phyloP scores from a whole-genome alignment of 805 yeast genomes.

The Limtongozyma cylindracea region DNA sequence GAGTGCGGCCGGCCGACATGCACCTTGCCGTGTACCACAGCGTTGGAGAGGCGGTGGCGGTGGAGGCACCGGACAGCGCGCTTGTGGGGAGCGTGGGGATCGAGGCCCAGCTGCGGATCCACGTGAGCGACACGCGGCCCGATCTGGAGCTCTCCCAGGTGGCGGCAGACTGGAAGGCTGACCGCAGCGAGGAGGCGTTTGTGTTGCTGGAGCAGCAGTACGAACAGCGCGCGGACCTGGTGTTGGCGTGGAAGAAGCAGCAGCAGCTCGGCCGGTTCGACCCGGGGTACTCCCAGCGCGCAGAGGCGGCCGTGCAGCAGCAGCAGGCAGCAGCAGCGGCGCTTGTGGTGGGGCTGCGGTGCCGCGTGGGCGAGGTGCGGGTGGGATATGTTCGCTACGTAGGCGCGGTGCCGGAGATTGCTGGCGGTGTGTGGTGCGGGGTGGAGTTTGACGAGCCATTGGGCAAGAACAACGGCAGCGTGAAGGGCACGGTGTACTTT shows the following conservation, averaged over 20 bases:
- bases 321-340: conserved; percentile 6
- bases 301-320: conserved; percentile 6
- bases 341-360: conserved; percentile 24
- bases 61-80: too few species aligned
- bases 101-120: conserved; percentile 19
- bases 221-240: conserved; percentile 30
- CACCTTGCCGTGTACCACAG: conserved; percentile 2
- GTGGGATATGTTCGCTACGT: conserved; percentile 47
- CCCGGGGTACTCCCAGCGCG: conserved; percentile 14
- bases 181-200: conserved; percentile 8
- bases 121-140: conserved; percentile 29
- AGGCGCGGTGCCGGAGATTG: conserved; percentile 42
- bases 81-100: conserved; percentile 8
- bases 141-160: conserved; percentile 21
- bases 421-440: conserved; percentile 49
- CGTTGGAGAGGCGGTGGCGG: conserved; percentile 1
- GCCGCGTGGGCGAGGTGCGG: conserved; percentile 26
- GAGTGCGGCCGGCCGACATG: conserved; percentile 28
- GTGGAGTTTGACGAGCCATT: conserved; percentile 65
- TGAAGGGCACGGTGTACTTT: conserved; percentile 38
- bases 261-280: conserved; percentile 52
- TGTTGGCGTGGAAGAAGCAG: conserved; percentile 50
- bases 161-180: conserved; percentile 2
- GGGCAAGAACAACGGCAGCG: conserved; percentile 67
- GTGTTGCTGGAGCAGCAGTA: conserved; percentile 36